phyloP scores from a whole-genome alignment of 257 asterid genomes.

The Anisodus acutangulus region DNA sequence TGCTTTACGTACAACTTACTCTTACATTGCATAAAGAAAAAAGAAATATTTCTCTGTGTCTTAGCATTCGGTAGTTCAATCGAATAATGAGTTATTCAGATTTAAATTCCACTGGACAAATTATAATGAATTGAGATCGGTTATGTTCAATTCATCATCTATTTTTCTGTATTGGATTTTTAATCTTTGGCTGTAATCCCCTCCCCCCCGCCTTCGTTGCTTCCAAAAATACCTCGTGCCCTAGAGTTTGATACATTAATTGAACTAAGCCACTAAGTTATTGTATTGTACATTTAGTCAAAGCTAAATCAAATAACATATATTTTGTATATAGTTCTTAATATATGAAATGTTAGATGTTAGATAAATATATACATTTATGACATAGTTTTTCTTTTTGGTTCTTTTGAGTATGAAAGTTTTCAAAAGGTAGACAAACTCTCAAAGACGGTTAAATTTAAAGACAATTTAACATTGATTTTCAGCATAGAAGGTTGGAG shows the following conservation, averaged over 20 bases:
- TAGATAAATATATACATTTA: too few relatives aligned
- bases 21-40: not conserved
- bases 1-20: constrained; percentile 27
- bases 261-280: not conserved
- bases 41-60: not conserved
- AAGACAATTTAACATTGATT: too few relatives aligned
- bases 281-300: too few relatives aligned
- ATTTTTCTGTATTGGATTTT: not conserved
- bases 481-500: too few relatives aligned
- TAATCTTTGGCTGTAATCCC: not conserved
- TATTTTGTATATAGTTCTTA: too few relatives aligned
- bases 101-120: not conserved
- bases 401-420: too few relatives aligned
- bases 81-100: not conserved
- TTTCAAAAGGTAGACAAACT: too few relatives aligned
- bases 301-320: too few relatives aligned
- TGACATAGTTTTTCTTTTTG: too few relatives aligned
- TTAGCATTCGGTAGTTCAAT: not conserved
- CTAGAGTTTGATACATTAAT: not conserved
- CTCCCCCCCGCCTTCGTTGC: not conserved
- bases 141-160: not conserved
- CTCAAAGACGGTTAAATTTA: too few relatives aligned
- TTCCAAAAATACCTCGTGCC: not conserved
- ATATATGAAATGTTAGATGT: too few relatives aligned
- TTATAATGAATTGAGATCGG: not conserved